phyloP scores from a whole-genome alignment of 2,329 filamentous ascomycete species.

The Dactylellina drechsleri region DNA sequence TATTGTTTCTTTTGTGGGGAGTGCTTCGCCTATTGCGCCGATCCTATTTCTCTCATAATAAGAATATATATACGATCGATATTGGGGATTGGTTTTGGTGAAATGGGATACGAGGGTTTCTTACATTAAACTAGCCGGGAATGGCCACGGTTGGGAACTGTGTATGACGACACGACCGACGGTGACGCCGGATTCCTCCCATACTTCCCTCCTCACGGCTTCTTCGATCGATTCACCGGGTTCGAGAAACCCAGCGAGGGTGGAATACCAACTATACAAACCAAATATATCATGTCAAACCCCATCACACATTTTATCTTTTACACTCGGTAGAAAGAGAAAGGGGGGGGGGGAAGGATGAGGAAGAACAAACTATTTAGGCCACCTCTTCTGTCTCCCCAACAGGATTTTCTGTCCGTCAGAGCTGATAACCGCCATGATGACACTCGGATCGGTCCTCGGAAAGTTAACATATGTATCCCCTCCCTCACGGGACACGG shows the following conservation, averaged over 20 bases:
- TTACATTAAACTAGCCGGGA: conserved; percentile 80
- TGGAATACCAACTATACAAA: conserved; percentile 78
- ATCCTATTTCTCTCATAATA: conserved; percentile 63
- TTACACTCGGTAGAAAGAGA: conserved; percentile 1
- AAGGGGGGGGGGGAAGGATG: neutral
- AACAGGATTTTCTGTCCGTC: conserved; percentile 82
- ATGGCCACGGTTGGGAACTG: conserved; percentile 87
- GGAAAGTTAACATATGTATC: conserved; percentile 82
- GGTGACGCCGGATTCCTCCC: conserved; percentile 82
- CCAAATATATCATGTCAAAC: neutral
- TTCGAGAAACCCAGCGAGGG: conserved; percentile 82
- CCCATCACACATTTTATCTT: neutral
- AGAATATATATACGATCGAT: too few relatives aligned
- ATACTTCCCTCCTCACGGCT: conserved; percentile 82
- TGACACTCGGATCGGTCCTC: conserved; percentile 91
- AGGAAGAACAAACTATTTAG: conserved; percentile 61
- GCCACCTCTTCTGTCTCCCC: conserved; percentile 85
- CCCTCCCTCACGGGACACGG: conserved; percentile 84
- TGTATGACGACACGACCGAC: conserved; percentile 83
- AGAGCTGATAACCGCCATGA: conserved; percentile 87
- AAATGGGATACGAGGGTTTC: neutral
- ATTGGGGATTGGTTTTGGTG: too few relatives aligned
- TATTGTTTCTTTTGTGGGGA: conserved; percentile 81
- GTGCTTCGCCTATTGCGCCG: conserved; percentile 84
- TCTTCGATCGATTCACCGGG: conserved; percentile 87